Evolutionary conservation across 495 filamentous ascomycete species (phyloP), one percentile per base, ranked within the genome.

Genomic region (Penicillium riverlandense): DNA sequence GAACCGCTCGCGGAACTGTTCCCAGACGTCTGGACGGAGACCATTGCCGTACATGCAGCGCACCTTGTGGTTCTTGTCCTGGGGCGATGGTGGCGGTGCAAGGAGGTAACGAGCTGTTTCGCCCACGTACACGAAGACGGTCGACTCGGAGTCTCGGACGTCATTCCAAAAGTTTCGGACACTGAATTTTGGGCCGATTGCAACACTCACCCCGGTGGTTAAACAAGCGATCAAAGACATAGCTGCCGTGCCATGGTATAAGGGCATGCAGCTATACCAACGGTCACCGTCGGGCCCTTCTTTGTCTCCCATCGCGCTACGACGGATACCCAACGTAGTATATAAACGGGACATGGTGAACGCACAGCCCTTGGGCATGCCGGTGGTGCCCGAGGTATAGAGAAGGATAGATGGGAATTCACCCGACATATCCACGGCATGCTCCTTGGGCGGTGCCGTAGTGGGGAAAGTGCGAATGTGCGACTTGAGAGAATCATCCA

Each of bases 61-160:
- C 9, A 89, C 72, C 11, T 72, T 74, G 50, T 92, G 86, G 6
- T 79, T 65, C 14, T 68, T 74, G 47, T 92, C 87, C 2, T 73
- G 60, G 1, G 79, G 72, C 2, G 74, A 79, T 0, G 80, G 78
- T 0, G 85, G 83, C 9, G 77, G 75, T 0, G 84, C 78, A 11
- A 92, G 75, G 2, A 92, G 72, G 43, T 90, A 92, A 3, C 86
- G 71, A 22, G 85, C 77, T 0, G 83, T 86, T 59, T 92, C 86
- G 49, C 87, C 86, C n/a, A 92, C 87, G 53, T 92, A 92, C 9
- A 84, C 77, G 58, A 90, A 85, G 44, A 77, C 68, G 1, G 83
- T 90, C 4, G 85, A 75, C 11, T 73, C 59, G 0, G 78, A 82
- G 48, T 85, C 83, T 15, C 80, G 76, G 28, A 89, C 63, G 39